Percentiles rank a stretch among this genome's conserved stretches.
phyloP scores from a whole-genome alignment of 73 alveolate genomes.

The Loxodes magnus region DNA sequence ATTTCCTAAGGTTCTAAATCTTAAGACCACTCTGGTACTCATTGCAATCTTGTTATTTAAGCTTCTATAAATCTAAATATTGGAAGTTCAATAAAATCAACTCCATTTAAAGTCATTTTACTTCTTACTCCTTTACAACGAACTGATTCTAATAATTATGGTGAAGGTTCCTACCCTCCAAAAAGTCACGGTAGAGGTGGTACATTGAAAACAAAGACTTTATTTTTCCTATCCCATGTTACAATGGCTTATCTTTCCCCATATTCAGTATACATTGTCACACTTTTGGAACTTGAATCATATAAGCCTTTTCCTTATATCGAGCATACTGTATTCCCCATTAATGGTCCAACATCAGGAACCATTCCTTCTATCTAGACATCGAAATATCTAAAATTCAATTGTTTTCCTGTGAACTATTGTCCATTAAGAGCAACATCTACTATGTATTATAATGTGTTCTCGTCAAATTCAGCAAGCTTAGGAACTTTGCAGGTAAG shows the following conservation, averaged over 20 bases:
- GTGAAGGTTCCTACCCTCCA: slow-evolving; percentile 81
- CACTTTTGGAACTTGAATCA: slow-evolving; percentile 88
- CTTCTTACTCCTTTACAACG: slow-evolving; percentile 58
- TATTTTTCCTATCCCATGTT: slow-evolving; percentile 88
- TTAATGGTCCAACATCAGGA: slow-evolving; percentile 87
- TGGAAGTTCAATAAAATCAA: slow-evolving; percentile 86
- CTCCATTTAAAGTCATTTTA: slow-evolving; percentile 75
- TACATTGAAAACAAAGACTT: slow-evolving; percentile 68
- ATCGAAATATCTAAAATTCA: slow-evolving; percentile 63
- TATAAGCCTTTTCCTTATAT: slow-evolving; percentile 88
- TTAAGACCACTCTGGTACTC: slow-evolving; percentile 57
- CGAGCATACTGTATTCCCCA: slow-evolving; percentile 80
- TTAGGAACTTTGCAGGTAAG: slow-evolving; percentile 64
- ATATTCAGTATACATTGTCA: slow-evolving; percentile 60
- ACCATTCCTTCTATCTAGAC: slow-evolving; percentile 47
- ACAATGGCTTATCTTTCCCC: slow-evolving; percentile 90
- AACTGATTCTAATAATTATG: slow-evolving; percentile 55
- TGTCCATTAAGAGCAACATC: slow-evolving; percentile 96
- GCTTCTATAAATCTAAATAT: slow-evolving; percentile 77
- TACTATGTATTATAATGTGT: slow-evolving; percentile 79
- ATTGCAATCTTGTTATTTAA: slow-evolving; percentile 58
- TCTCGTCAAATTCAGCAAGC: slow-evolving; percentile 77
- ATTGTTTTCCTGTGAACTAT: slow-evolving; percentile 93
- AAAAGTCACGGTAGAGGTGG: slow-evolving; percentile 92
- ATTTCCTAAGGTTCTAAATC: slow-evolving; percentile 59